Percentiles rank a stretch among this genome's conserved stretches.
Conservation (phyloP, 2,329 filamentous ascomycete species). For the Cytospora leucostoma region DNA sequence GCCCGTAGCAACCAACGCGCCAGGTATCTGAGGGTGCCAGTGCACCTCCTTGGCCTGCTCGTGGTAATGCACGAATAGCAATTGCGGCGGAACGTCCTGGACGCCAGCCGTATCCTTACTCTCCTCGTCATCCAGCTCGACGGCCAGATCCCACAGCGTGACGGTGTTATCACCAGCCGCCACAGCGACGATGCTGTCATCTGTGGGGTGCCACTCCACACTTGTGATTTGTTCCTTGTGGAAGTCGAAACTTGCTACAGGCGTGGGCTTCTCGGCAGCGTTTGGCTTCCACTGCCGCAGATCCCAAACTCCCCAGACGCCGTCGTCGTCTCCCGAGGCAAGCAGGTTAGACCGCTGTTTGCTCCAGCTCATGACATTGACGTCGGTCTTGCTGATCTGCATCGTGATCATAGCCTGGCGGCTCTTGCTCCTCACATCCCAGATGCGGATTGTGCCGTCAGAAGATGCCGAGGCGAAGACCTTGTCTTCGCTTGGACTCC, state of each 20-base stretch:
- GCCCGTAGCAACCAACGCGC: constrained; percentile 85
- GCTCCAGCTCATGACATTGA: constrained; percentile 98
- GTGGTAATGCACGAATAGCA: constrained; percentile 96
- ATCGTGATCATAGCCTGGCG: constrained; percentile 86
- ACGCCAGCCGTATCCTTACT: constrained; percentile 85
- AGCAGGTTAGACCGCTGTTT: constrained; percentile 84
- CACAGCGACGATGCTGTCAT: constrained; percentile 93
- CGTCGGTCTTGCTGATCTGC: constrained; percentile 78
- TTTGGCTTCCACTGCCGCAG: constrained; percentile 87
- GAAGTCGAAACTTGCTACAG: constrained; percentile 92
- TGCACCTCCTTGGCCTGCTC: constrained; percentile 93
- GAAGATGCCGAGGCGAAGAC: constrained; percentile 94
- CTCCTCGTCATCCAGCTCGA: constrained; percentile 96
- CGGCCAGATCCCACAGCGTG: constrained; percentile 94
- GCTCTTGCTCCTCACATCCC: constrained; percentile 91
- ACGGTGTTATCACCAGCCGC: constrained; percentile 92
- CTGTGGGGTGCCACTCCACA: constrained; percentile 95
- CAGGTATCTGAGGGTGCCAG: constrained; percentile 96
- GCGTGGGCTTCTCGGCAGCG: constrained; percentile 60
- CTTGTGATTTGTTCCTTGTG: constrained; percentile 96
- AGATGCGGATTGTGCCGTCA: constrained; percentile 93
- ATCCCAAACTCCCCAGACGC: constrained; percentile 95
- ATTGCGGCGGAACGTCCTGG: constrained; percentile 87
- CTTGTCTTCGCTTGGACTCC: constrained; percentile 89
- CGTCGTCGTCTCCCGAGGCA: constrained; percentile 90